phyloP scores from a whole-genome alignment of 2,329 filamentous ascomycete genomes.

The Hymenoscyphus repandus region DNA sequence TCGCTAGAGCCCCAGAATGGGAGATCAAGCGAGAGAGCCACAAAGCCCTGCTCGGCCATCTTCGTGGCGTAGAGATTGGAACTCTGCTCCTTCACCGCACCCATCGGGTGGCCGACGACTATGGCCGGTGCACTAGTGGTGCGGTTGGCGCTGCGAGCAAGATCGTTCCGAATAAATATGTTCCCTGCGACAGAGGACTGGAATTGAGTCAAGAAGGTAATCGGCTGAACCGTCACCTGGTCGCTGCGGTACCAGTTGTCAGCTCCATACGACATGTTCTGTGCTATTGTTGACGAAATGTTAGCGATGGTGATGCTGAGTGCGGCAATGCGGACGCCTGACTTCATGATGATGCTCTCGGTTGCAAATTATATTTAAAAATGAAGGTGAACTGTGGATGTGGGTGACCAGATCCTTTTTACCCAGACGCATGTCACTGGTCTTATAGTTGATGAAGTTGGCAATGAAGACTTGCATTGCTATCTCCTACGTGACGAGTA shows the following conservation, averaged over 20 bases:
- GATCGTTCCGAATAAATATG: slow-evolving; percentile 6
- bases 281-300: slow-evolving; percentile 6
- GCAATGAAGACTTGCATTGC: background rate
- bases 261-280: slow-evolving; percentile 10
- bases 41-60: slow-evolving; percentile 27
- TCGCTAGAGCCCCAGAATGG: slow-evolving; percentile 27
- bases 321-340: background rate
- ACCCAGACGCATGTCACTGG: background rate
- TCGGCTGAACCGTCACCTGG: slow-evolving; percentile 6
- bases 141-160: background rate
- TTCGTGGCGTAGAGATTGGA: slow-evolving; percentile 9
- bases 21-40: slow-evolving; percentile 25
- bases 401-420: background rate
- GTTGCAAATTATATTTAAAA: background rate
- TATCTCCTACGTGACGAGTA: background rate
- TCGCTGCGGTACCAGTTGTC: slow-evolving; percentile 8
- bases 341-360: background rate
- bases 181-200: slow-evolving; percentile 3
- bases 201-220: slow-evolving; percentile 6
- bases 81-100: slow-evolving; percentile 10
- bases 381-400: background rate
- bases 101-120: slow-evolving; percentile 6
- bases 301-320: slow-evolving; percentile 5
- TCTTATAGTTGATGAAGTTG: background rate
- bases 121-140: slow-evolving; percentile 4